Conservation (phyloP, 176 grass and related monocot genomes). For the Avena sativa region DNA sequence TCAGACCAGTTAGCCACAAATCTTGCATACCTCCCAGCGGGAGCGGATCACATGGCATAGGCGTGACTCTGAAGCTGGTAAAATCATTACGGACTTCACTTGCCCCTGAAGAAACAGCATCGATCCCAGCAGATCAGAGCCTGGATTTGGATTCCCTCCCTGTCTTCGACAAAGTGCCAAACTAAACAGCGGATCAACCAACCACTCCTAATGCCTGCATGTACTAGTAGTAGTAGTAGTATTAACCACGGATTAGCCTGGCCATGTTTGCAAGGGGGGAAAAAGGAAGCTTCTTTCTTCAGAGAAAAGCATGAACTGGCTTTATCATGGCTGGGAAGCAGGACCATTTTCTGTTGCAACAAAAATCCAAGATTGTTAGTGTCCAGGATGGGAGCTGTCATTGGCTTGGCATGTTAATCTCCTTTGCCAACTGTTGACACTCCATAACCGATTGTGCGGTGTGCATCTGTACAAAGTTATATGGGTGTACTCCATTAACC, state of each 20-base stretch:
- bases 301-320: slow-evolving; percentile 46
- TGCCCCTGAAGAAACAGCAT: slow-evolving; percentile 52
- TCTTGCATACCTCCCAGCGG: slow-evolving; percentile 6
- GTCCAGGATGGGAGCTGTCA: slow-evolving; percentile 47
- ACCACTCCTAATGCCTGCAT: not conserved
- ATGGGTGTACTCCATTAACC: slow-evolving; percentile 50
- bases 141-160: slow-evolving; percentile 23
- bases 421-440: slow-evolving; percentile 54
- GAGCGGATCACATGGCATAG: slow-evolving; percentile 49
- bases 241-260: slow-evolving; percentile 37
- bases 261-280: slow-evolving; percentile 5
- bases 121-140: slow-evolving; percentile 54
- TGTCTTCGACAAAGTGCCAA: slow-evolving; percentile 24
- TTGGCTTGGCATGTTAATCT: slow-evolving; percentile 46
- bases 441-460: slow-evolving; percentile 52
- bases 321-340: slow-evolving; percentile 44
- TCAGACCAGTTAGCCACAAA: slow-evolving; percentile 31
- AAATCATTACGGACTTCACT: slow-evolving; percentile 52
- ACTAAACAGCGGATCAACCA: not conserved
- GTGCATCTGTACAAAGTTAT: slow-evolving; percentile 54
- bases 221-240: not conserved
- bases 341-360: slow-evolving; percentile 54
- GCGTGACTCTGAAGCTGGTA: slow-evolving; percentile 47
- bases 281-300: slow-evolving; percentile 62
- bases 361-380: slow-evolving; percentile 49